phyloP scores from a whole-genome alignment of 352 stramenopile genomes.

The Globisporangium splendens region DNA sequence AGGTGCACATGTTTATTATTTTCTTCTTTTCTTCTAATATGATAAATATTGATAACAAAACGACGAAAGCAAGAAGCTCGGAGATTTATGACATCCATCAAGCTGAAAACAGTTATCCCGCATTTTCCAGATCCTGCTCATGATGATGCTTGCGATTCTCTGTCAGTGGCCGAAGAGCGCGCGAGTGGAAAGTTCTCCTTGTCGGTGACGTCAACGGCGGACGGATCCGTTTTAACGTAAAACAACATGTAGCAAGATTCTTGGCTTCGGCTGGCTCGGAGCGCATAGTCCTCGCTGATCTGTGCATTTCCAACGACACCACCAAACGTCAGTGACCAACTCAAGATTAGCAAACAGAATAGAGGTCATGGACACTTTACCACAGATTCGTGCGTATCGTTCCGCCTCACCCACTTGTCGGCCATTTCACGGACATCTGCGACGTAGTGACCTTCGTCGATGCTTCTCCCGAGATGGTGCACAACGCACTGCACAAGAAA shows the following conservation, averaged over 20 bases:
- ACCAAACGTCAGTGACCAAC: neutral
- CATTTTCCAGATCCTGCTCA: neutral
- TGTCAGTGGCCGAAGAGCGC: neutral
- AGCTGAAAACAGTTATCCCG: neutral
- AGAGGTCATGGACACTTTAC: slow-evolving; percentile 26
- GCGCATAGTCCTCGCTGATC: slow-evolving; percentile 76
- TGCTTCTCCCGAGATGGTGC: slow-evolving; percentile 73
- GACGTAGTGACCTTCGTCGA: slow-evolving; percentile 85
- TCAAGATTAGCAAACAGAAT: neutral
- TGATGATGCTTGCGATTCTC: neutral
- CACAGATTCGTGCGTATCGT: slow-evolving; percentile 78
- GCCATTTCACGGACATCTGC: slow-evolving; percentile 58
- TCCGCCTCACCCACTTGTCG: slow-evolving; percentile 66
- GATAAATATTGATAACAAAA: slow-evolving; percentile 1
- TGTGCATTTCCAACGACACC: slow-evolving; percentile 15
- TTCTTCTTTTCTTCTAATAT: neutral
- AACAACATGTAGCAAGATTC: slow-evolving; percentile 89
- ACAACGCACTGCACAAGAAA: slow-evolving; percentile 65
- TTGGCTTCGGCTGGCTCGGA: slow-evolving; percentile 68
- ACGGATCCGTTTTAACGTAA: slow-evolving; percentile 52
- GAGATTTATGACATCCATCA: neutral
- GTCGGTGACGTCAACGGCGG: slow-evolving; percentile 17
- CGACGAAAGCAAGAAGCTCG: neutral
- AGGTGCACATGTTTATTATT: slow-evolving; percentile 11
- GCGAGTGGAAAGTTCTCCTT: slow-evolving; percentile 64